phyloP scores from a whole-genome alignment of 495 filamentous ascomycete species.

The Pseudevernia furfuracea region DNA sequence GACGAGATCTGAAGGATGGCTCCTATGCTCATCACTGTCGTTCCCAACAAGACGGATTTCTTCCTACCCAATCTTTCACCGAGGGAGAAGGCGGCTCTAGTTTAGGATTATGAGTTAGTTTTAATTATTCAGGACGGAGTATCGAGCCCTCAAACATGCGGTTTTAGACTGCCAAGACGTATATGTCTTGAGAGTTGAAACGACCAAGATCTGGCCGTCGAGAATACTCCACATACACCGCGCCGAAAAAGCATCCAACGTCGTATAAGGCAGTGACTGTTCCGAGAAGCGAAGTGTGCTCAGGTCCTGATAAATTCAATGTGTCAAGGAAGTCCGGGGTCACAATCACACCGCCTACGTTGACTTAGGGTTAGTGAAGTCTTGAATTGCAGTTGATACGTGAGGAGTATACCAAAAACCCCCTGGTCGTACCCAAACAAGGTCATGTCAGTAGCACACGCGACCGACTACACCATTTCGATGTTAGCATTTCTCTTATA shows the following conservation, averaged over 20 bases:
- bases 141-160: neutral
- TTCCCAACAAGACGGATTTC: constrained; percentile 48
- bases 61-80: constrained; percentile 53
- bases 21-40: constrained; percentile 52
- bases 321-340: constrained; percentile 49
- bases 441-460: constrained; percentile 51
- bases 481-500: neutral
- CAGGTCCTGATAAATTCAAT: constrained; percentile 41
- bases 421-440: constrained; percentile 57
- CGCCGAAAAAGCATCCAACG: constrained; percentile 30
- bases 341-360: constrained; percentile 46
- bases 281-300: constrained; percentile 42
- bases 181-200: neutral
- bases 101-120: neutral
- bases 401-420: constrained; percentile 37
- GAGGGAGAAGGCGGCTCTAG: constrained; percentile 50
- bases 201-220: neutral
- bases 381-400: constrained; percentile 4
- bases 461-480: constrained; percentile 31
- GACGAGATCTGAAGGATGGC: constrained; percentile 57
- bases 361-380: constrained; percentile 9
- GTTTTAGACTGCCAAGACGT: neutral
- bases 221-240: constrained; percentile 7
- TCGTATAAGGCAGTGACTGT: constrained; percentile 62
- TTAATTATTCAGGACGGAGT: neutral